Evolutionary conservation across 2,329 filamentous ascomycete species (phyloP).

Genomic region (Rhexocercosporidium sp.): DNA sequence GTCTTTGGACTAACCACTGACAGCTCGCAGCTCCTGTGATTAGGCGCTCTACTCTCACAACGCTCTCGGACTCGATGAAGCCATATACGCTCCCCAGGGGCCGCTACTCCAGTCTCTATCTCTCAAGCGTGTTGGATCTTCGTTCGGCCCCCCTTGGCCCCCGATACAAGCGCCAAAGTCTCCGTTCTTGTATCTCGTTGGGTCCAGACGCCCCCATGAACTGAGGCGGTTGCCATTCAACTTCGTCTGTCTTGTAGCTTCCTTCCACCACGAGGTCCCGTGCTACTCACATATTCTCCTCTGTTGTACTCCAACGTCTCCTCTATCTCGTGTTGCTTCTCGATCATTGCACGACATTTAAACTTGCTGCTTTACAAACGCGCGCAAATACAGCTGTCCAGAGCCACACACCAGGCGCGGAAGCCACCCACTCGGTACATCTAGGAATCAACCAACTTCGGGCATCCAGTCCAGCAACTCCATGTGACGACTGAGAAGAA

Average conservation of each 20-base stretch:
- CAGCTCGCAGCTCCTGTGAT: constrained; percentile 47
- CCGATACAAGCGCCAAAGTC: constrained; percentile 39
- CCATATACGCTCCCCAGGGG: constrained; percentile 47
- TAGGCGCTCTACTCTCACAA: constrained; percentile 49
- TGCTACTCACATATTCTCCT: constrained; percentile 36
- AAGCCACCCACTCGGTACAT: constrained; percentile 32
- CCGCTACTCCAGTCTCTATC: constrained; percentile 36
- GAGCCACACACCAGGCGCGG: constrained; percentile 29
- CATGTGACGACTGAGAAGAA: constrained; percentile 42
- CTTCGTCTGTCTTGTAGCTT: constrained; percentile 22
- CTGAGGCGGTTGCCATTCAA: constrained; percentile 34
- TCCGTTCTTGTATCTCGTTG: constrained; percentile 32
- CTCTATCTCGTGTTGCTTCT: constrained; percentile 31
- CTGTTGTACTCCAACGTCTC: constrained; percentile 36
- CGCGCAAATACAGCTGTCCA: constrained; percentile 35
- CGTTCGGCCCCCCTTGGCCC: constrained; percentile 35
- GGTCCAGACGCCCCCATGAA: constrained; percentile 37
- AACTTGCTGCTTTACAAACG: constrained; percentile 27
- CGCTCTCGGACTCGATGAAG: constrained; percentile 41
- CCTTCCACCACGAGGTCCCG: constrained; percentile 36
- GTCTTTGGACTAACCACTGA: constrained; percentile 47
- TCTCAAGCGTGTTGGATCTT: constrained; percentile 36
- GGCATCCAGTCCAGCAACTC: constrained; percentile 36
- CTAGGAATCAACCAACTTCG: constrained; percentile 29
- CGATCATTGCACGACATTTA: constrained; percentile 30